Evolutionary conservation across 192 early-diverging fungal genomes (phyloP).

Genomic region (Umbelopsis vinacea): DNA sequence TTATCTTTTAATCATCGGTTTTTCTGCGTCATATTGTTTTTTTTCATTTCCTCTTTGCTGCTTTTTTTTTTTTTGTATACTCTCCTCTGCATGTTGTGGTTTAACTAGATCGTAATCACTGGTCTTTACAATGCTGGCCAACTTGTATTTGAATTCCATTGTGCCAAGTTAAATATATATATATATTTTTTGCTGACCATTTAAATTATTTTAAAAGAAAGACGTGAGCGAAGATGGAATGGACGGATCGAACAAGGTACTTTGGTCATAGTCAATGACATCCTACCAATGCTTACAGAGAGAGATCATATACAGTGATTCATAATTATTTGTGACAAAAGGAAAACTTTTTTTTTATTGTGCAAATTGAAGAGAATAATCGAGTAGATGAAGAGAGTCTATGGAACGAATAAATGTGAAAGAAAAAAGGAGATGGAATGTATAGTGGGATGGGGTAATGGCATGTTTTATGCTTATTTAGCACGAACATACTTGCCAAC

Average conservation of each 20-base stretch:
- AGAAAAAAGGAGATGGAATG: neutral
- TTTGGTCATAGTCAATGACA: no score
- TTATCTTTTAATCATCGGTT: neutral
- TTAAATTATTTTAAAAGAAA: no score
- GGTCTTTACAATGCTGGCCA: slow-evolving; percentile 1
- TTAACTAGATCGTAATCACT: neutral
- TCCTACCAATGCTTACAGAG: no score
- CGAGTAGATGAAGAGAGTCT: slow-evolving; percentile 16
- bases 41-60: no score
- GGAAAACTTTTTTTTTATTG: neutral
- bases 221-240: no score
- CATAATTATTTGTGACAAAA: neutral
- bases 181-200: neutral
- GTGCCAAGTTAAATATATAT: neutral
- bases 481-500: slow-evolving; percentile 81
- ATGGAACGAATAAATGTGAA: neutral
- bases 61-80: neutral
- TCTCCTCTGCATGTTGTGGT: neutral
- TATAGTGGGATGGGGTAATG: neutral
- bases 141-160: slow-evolving; percentile 13
- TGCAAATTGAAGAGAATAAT: slow-evolving; percentile 19
- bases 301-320: no score
- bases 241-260: no score
- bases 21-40: neutral
- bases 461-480: slow-evolving; percentile 44